A percentile compares a stretch with the other conserved stretches of the same genome.
Evolutionary conservation across 345 rosid genomes (phyloP).

Genomic region (Sonneratia caseolaris): DNA sequence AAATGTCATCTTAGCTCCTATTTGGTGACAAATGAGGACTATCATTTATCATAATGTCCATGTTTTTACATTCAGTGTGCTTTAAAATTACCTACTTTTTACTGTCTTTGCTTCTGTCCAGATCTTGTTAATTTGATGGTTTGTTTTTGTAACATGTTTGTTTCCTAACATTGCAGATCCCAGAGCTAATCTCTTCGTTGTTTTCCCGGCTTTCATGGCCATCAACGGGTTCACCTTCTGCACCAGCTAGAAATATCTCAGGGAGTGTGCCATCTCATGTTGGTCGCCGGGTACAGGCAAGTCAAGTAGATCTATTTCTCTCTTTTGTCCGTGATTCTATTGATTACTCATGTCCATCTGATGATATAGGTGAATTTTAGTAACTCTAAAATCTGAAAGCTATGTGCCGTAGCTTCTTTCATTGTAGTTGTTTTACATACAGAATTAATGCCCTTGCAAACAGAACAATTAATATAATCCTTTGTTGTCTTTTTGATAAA

Average conservation of each 20-base stretch:
- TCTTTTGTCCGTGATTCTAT: background rate
- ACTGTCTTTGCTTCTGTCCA: background rate
- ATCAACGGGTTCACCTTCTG: conserved; percentile 38
- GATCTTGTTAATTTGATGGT: background rate
- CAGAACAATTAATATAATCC: no score
- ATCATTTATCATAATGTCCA: background rate
- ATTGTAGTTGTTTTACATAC: no score
- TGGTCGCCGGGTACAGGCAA: conserved; percentile 58
- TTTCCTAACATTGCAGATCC: conserved; percentile 40
- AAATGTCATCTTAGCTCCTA: no score
- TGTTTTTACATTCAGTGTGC: background rate
- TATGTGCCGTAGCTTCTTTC: no score
- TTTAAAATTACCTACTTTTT: background rate
- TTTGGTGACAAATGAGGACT: background rate
- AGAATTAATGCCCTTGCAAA: no score
- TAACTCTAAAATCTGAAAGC: no score
- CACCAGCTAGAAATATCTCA: conserved; percentile 40
- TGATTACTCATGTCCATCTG: background rate
- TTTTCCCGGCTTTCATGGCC: conserved; percentile 65
- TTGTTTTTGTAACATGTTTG: background rate
- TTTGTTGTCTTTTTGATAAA: background rate
- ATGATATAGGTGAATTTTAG: background rate
- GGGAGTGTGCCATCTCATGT: conserved; percentile 41
- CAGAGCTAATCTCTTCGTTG: conserved; percentile 54
- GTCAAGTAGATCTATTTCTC: conserved; percentile 3